Base-by-base conservation (phyloP, 176 grass and related monocot species). In the Zoysia pacifica region DNA sequence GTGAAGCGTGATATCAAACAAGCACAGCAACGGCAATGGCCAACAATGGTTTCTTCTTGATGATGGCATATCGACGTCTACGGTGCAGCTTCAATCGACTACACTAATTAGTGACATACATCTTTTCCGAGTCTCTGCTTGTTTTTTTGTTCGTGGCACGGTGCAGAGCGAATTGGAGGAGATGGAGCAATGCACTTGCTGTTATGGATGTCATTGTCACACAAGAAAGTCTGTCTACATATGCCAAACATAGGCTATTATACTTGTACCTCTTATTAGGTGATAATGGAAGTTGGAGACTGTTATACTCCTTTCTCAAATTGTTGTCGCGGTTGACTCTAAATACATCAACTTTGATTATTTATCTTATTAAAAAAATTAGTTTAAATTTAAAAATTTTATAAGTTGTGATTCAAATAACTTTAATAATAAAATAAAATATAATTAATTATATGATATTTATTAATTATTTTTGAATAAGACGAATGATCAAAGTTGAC, bases 101-200 rank as follows among this genome's bases (percentile, higher is more conserved):
- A 16, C 6, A 18, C 14, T 14, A 10, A 75, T 75, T 62, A 55
- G 19, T 54, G 78, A 0, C 58, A 48, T 47, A 20, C 59, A 62
- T 62, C 59, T 8, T 52, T 36, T 67, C 64, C 19, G 8, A 9
- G 16, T 5, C 4, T 53, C 15, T 51, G 74, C 67, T 77, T 78
- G 55, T 55, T 70, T 63, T 65, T 85, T 72, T 51, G 5, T 62
- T 48, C 10, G 60, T 70, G 55, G 65, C 54, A 41, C 62, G 20
- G 9, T 77, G 53, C 63, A 15, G 81, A 41, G 60, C 35, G 52
- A 50, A 43, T 51, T 12, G 14, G 72, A 3, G 42, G 19, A 14
- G 2, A 55, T 18, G 18, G 52, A 18, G 37, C 41, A 5, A 3
- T 43, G 36, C 58, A 9, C 6, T 56, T 16, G 18, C 43, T 67